Conservation (phyloP, 805 yeast genomes). For the Debaryomyces castellii region DNA sequence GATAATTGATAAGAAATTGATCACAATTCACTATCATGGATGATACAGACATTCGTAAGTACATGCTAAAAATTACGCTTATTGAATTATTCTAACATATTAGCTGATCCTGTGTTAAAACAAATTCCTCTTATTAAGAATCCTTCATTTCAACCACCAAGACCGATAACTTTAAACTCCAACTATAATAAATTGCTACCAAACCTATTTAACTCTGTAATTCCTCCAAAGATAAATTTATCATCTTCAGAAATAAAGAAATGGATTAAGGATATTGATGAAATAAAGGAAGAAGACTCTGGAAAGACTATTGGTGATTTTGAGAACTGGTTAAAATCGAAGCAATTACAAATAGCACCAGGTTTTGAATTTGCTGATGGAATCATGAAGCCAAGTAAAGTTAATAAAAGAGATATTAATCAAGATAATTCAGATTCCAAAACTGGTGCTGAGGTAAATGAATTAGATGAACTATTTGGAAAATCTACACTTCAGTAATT, state of each 20-base stretch:
- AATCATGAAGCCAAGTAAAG: constrained; percentile 29
- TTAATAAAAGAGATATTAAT: background rate
- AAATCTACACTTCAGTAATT: constrained; percentile 11
- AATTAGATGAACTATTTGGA: constrained; percentile 29
- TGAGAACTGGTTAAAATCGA: constrained; percentile 28
- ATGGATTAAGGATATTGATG: constrained; percentile 27
- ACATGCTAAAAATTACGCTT: no score
- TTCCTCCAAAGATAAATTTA: constrained; percentile 38
- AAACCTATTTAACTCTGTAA: constrained; percentile 27
- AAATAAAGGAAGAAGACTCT: constrained; percentile 12
- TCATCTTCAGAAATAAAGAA: constrained; percentile 20
- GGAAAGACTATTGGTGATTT: constrained; percentile 14
- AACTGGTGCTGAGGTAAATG: constrained; percentile 14
- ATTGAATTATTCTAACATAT: constrained; percentile 11
- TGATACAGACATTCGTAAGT: constrained; percentile 23
- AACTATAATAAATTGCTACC: constrained; percentile 44
- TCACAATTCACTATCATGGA: constrained; percentile 11
- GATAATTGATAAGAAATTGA: no score
- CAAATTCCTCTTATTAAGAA: constrained; percentile 58
- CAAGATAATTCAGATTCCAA: background rate
- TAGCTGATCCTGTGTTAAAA: constrained; percentile 48
- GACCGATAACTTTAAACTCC: constrained; percentile 51
- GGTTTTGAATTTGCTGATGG: constrained; percentile 34
- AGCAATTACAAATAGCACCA: constrained; percentile 39
- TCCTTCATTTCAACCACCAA: constrained; percentile 53